A percentile compares a stretch with the other conserved stretches of the same genome.
These are phyloP conservation scores for Dictyophora rubrovolvata DNA, from an alignment of 768 basidiomycete species.

Conservation along the genomic window DNA sequence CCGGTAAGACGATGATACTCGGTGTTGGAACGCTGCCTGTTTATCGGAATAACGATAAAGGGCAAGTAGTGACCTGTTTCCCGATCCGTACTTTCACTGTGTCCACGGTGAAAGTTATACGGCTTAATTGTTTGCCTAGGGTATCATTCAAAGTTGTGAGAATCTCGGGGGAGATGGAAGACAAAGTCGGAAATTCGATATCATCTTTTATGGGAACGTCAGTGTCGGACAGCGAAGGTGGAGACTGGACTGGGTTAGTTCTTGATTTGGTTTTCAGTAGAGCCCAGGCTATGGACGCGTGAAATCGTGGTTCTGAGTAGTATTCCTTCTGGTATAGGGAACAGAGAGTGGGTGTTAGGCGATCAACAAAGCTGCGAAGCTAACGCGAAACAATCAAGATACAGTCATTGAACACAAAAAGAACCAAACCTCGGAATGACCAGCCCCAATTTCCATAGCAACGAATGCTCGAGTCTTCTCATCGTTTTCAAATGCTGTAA, in stretches of 20 bases:
- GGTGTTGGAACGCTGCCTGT: not conserved
- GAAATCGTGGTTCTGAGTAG: constrained; percentile 74
- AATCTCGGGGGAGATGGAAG: constrained; percentile 38
- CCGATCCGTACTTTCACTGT: constrained; percentile 60
- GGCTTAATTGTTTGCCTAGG: constrained; percentile 33
- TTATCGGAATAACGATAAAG: constrained; percentile 13
- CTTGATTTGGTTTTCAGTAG: constrained; percentile 35
- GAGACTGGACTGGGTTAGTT: not conserved
- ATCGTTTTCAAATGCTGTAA: constrained; percentile 68
- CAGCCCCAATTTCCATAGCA: constrained; percentile 73
- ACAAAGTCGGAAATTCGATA: constrained; percentile 37
- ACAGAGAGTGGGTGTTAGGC: constrained; percentile 48
- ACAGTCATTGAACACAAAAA: not conserved
- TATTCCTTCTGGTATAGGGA: constrained; percentile 66
- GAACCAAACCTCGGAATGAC: constrained; percentile 56
- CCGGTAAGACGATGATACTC: too few relatives aligned
- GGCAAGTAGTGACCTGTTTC: constrained; percentile 48
- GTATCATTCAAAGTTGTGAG: constrained; percentile 40
- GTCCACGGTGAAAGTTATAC: constrained; percentile 40
- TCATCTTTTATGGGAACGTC: not conserved
- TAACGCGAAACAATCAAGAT: constrained; percentile 22
- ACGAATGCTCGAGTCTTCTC: constrained; percentile 76
- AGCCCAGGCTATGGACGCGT: constrained; percentile 85
- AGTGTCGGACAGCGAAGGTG: not conserved
- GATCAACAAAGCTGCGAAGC: constrained; percentile 47